Evolutionary conservation across 148 eudicot species (phyloP).

Genomic region (Cornus florida): DNA sequence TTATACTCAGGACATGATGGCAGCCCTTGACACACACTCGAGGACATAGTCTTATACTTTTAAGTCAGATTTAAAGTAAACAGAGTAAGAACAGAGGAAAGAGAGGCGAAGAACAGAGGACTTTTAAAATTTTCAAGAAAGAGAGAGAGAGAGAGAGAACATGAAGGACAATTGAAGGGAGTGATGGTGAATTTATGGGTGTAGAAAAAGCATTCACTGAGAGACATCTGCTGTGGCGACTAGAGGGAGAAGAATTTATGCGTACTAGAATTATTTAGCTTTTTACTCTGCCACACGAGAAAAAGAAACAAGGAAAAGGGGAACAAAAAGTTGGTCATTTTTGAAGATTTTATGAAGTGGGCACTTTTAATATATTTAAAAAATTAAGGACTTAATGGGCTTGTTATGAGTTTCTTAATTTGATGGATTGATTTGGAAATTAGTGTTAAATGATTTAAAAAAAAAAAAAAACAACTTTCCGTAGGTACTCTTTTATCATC

Average conservation of each 20-base stretch:
- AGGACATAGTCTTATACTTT: not conserved
- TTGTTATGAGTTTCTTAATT: not conserved
- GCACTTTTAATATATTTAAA: not conserved
- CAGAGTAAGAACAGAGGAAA: not conserved
- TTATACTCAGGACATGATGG: slow-evolving; percentile 18
- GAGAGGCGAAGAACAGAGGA: not conserved
- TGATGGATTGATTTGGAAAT: not conserved
- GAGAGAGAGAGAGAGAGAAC: not conserved
- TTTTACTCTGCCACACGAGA: slow-evolving; percentile 14
- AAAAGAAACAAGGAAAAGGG: no score
- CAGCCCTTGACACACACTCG: slow-evolving; percentile 31
- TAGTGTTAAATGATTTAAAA: not conserved
- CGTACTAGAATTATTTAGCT: no score
- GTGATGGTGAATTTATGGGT: no score
- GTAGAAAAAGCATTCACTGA: no score
- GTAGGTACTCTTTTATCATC: not conserved
- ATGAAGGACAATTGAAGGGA: not conserved
- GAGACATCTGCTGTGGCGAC: no score
- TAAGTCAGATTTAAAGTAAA: no score
- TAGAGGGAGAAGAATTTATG: no score
- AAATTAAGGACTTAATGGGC: not conserved
- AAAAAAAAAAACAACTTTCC: not conserved
- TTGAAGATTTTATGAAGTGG: not conserved
- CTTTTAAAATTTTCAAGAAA: not conserved
- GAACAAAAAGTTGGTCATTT: no score